phyloP scores from a whole-genome alignment of 2,329 filamentous ascomycete species.

The Claviceps spartinae region DNA sequence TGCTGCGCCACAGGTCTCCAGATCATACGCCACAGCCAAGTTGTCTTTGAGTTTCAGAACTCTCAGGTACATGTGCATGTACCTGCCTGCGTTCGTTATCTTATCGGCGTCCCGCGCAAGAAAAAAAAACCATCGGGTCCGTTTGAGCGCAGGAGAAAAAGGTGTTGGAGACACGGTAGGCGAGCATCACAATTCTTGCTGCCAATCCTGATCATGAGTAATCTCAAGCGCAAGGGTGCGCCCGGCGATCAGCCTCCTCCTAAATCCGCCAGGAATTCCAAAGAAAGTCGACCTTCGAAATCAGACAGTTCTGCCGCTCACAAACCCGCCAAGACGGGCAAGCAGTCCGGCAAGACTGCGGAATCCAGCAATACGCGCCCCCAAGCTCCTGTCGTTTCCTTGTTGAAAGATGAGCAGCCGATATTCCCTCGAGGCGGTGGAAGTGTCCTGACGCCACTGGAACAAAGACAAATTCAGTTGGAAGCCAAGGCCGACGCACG shows the following conservation, averaged over 20 bases:
- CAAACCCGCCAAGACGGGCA: conserved; percentile 12
- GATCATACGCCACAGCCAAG: no score
- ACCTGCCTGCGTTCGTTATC: not conserved
- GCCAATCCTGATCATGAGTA: conserved; percentile 31
- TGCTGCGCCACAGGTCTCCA: not conserved
- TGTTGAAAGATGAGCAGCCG: conserved; percentile 64
- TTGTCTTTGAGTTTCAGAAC: no score
- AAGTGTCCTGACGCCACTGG: conserved; percentile 79
- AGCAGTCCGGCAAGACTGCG: conserved; percentile 20
- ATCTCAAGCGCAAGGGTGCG: conserved; percentile 45
- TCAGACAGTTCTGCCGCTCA: conserved; percentile 20
- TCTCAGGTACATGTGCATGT: not conserved
- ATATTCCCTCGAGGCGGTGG: conserved; percentile 88
- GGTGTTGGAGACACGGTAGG: not conserved
- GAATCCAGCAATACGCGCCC: conserved; percentile 12
- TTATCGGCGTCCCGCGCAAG: conserved; percentile 17
- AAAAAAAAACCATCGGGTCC: conserved; percentile 1
- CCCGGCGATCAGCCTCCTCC: conserved; percentile 35
- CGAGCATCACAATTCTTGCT: not conserved
- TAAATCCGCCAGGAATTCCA: conserved; percentile 33
- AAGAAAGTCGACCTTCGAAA: conserved; percentile 35
- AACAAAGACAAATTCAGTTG: conserved; percentile 91
- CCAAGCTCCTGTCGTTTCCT: conserved; percentile 27
- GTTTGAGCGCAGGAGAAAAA: no score
- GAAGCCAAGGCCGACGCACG: conserved; percentile 86